Evolutionary conservation across 352 stramenopile genomes (phyloP).

Genomic region (Thalassiosira mediterranea): DNA sequence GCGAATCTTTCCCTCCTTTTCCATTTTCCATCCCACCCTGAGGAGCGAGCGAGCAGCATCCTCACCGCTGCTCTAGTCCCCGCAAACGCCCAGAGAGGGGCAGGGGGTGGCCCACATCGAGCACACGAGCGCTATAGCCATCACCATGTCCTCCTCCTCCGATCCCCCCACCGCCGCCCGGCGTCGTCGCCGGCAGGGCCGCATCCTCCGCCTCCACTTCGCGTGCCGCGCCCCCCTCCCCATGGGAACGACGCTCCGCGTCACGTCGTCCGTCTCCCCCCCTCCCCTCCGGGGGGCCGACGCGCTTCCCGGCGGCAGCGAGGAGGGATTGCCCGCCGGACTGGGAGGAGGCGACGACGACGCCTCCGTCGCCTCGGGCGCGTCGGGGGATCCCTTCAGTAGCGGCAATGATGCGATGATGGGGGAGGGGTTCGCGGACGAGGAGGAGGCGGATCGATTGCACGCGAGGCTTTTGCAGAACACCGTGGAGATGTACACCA

Average conservation of each 20-base stretch:
- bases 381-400: background rate
- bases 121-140: no score
- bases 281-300: slow-evolving; percentile 10
- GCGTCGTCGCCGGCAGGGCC: slow-evolving; percentile 19
- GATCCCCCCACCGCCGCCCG: no score
- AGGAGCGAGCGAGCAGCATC: no score
- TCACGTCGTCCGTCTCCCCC: slow-evolving; percentile 51
- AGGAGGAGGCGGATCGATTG: slow-evolving; percentile 4
- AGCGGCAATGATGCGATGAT: background rate
- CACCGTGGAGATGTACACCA: slow-evolving; percentile 90
- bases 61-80: no score
- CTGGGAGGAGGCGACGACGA: slow-evolving; percentile 8
- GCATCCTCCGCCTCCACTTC: slow-evolving; percentile 75
- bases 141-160: no score
- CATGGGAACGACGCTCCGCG: slow-evolving; percentile 68
- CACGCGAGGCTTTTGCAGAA: slow-evolving; percentile 46
- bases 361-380: background rate
- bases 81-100: no score
- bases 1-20: no score
- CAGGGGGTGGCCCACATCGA: no score
- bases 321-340: no score
- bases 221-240: slow-evolving; percentile 68
- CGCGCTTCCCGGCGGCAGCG: background rate
- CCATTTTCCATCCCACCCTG: no score
- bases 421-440: slow-evolving; percentile 7